Evolutionary conservation across 345 rosid genomes (phyloP).

Genomic region (Dipteronia sinensis): DNA sequence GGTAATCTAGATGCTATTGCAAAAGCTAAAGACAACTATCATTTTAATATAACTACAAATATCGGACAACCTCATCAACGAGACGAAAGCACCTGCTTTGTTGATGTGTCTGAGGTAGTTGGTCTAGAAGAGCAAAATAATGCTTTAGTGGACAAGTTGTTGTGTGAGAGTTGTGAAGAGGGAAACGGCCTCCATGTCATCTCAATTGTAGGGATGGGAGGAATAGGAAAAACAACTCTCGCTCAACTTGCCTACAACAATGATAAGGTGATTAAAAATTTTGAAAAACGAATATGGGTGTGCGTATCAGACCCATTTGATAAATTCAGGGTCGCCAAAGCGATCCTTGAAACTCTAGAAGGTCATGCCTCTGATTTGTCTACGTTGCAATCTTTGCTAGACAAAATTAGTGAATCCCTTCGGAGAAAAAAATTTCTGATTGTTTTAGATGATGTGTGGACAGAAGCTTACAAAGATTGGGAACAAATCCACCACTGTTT

Average conservation of each 20-base stretch:
- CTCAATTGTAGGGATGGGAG: not conserved
- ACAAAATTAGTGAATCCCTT: not conserved
- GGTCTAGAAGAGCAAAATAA: not conserved
- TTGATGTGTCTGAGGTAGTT: not conserved
- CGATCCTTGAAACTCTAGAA: not conserved
- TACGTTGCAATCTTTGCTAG: too few species aligned
- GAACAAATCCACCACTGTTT: not conserved
- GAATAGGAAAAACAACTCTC: not conserved
- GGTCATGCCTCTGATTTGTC: not conserved
- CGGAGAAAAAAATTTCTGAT: not conserved
- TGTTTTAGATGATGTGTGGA: not conserved
- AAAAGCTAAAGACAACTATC: not conserved
- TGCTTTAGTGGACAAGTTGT: not conserved
- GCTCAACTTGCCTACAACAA: not conserved
- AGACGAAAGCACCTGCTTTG: not conserved
- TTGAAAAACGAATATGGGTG: conserved; percentile 1
- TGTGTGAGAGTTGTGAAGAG: not conserved
- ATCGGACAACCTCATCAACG: not conserved
- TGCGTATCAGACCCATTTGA: not conserved
- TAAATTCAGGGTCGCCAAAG: not conserved
- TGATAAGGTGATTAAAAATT: not conserved
- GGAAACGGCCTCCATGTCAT: not conserved
- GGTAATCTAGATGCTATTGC: not conserved
- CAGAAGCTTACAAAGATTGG: not conserved
- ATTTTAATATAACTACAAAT: not conserved